Base-by-base conservation (phyloP, 306 rosid genomes). In the Trifolium repens region DNA sequence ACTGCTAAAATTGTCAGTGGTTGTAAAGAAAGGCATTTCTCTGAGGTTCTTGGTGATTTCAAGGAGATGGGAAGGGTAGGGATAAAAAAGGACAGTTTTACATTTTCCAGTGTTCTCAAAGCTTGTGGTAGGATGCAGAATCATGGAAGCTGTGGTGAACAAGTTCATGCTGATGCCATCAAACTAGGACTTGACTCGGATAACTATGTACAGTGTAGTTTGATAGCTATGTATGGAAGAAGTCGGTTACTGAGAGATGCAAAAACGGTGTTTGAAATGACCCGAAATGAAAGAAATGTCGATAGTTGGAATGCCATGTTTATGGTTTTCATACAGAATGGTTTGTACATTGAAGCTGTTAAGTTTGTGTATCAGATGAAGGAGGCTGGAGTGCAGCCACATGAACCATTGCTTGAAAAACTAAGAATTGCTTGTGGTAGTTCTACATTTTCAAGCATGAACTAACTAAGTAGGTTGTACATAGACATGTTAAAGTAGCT, bases 251-350 rank as follows among this genome's bases (percentile, higher is more conserved):
- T 83, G 61, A 73, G 77, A 35, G 87, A 89, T 9, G 89, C 94
- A 5, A 74, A 80, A 80, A 6, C 15, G 50, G 77, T 80, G 76
- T 85, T 87, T 80, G 83, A 81, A 71, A 85, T 74, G 79, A 67
- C 16, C 69, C 49, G 34, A 42, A 44, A 80, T 49, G 78, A 82
- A 67, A 52, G 74, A 69, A 82, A 80, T 34, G 62, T 24, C 34
- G 91, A 84, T 40, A 79, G 80, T 67, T 89, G 88, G 94, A 89
- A 89, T 85, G 94, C 94, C 30, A 85, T 89, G 90, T 83, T 87
- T 59, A 79, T 67, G 67, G 73, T 85, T 39, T 89, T 78, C 74
- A 60, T 82, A 72, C 76, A 81, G 5, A 81, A 80, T 76, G 90
- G 73, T 35, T 32, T 80, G 65, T 52, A 85, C 63, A 19, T 85